These are phyloP conservation scores for Pachysandra terminalis DNA, from an alignment of 164 flowering plant species.

Conservation along the genomic window DNA sequence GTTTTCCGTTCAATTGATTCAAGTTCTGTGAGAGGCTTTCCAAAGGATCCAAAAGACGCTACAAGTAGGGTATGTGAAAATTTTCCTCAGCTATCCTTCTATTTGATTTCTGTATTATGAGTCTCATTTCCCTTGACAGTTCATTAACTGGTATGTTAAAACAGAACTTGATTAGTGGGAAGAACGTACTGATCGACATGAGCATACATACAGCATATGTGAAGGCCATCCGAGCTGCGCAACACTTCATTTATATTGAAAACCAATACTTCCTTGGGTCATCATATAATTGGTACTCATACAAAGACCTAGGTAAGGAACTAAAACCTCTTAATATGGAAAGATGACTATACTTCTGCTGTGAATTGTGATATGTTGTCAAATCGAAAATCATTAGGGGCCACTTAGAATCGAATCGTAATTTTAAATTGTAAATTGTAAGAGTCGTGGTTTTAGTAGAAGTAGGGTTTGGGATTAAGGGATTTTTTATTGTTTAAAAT, in stretches of 20 bases:
- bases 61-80: constrained; percentile 50
- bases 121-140: not conserved
- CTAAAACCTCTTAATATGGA: not conserved
- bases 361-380: too few species aligned
- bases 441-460: too few species aligned
- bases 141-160: constrained; percentile 8
- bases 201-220: constrained; percentile 97
- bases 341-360: not conserved
- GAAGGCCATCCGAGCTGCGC: constrained; percentile 91
- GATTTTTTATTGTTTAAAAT: too few species aligned
- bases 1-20: constrained; percentile 96
- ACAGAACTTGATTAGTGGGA: constrained; percentile 91
- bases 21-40: constrained; percentile 82
- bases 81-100: not conserved
- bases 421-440: too few species aligned
- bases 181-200: constrained; percentile 94
- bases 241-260: constrained; percentile 92
- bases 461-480: too few species aligned
- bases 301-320: constrained; percentile 69
- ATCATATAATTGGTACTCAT: constrained; percentile 75
- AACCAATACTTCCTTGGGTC: constrained; percentile 96
- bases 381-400: too few species aligned
- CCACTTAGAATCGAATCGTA: too few species aligned
- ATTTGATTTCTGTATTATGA: not conserved
- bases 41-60: constrained; percentile 85